Percentiles rank a stretch among this genome's conserved stretches.
Evolutionary conservation across 1,139 yeast genomes (phyloP).

Genomic region (Blastobotrys persicus): DNA sequence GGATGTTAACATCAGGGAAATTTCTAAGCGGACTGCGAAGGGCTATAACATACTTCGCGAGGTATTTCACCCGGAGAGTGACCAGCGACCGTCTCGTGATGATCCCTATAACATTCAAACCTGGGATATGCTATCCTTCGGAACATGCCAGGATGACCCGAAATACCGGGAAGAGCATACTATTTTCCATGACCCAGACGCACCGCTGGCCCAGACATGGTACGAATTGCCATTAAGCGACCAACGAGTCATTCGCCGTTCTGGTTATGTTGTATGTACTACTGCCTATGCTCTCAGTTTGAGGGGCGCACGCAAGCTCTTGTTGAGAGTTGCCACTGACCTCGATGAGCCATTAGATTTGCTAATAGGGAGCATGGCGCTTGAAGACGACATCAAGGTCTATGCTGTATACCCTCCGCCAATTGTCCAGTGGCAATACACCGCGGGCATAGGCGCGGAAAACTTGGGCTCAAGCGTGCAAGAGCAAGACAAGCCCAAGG

Average conservation of each 20-base stretch:
- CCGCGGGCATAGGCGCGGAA: conserved; percentile 21
- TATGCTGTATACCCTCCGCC: conserved; percentile 21
- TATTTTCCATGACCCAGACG: conserved; percentile 17
- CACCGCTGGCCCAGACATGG: conserved; percentile 13
- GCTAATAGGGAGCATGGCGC: conserved; percentile 18
- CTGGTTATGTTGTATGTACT: conserved; percentile 20
- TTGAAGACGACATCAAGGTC: conserved; percentile 13
- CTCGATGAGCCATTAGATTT: conserved; percentile 22
- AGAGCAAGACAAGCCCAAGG: conserved; percentile 1
- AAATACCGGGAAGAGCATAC: conserved; percentile 3
- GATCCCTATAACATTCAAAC: conserved; percentile 8
- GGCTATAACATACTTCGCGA: conserved; percentile 6
- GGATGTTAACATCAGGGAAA: conserved; percentile 13
- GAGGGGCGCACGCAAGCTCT: conserved; percentile 22
- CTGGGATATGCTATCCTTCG: conserved; percentile 11
- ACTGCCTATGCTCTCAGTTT: conserved; percentile 24
- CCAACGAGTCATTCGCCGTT: conserved; percentile 16
- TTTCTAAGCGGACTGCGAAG: conserved; percentile 6
- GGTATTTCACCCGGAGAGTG: neutral
- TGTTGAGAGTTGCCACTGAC: conserved; percentile 21
- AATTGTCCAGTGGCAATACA: conserved; percentile 22
- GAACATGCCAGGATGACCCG: conserved; percentile 8
- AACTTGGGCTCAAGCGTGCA: conserved; percentile 19
- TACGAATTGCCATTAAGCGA: conserved; percentile 5
- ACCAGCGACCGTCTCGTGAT: neutral